Evolutionary conservation across 1,139 yeast species (phyloP), one percentile per base, ranked within the genome.

Genomic region (Hansenula lynferdii): DNA sequence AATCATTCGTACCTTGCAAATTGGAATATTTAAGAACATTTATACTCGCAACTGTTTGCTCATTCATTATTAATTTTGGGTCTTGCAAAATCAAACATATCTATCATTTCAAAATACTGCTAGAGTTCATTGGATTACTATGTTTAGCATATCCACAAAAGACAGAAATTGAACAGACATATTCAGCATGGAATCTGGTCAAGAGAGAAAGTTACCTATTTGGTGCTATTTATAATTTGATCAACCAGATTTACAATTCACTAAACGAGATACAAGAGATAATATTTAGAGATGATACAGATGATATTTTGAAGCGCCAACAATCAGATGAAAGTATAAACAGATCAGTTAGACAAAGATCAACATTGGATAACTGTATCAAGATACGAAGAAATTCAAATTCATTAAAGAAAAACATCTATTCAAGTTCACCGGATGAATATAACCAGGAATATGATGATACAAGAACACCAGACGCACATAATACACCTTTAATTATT

Each of bases 71-170:
- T n/a, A 46, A 49, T 34, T 43, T 5, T 42, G 40, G 37, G 39
- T 46, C 17, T 23, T 32, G 5, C 39, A 48, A 7, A 39, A 38
- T n/a, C 39, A 33, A 24, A 36, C 33, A 12, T 27, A 38, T 15
- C 29, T 42, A 21, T 29, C 42, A 14, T 30, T 43, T 15, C 42
- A 52, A 34, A 36, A 45, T 7, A 44, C 47, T 8, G 45, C 5
- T 49, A 4, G 47, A 48, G 36, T 52, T 52, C 19, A 28, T 46
- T 6, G 42, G 50, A 2, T 19, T 51, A 8, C 25, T 50, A 20
- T 31, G 51, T 5, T 19, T 49, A 18, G 50, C 56, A 21, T 45
- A 43, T 15, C 56, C 56, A 3, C 56, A 52, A 31, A 45, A 39
- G 36, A 47, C 52, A 2, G 48, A 44, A 16, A 10, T 32, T 27